Evolutionary conservation across 495 filamentous ascomycete genomes (phyloP), one percentile per base, ranked within the genome.

Genomic region (Xylaria flabelliformis): DNA sequence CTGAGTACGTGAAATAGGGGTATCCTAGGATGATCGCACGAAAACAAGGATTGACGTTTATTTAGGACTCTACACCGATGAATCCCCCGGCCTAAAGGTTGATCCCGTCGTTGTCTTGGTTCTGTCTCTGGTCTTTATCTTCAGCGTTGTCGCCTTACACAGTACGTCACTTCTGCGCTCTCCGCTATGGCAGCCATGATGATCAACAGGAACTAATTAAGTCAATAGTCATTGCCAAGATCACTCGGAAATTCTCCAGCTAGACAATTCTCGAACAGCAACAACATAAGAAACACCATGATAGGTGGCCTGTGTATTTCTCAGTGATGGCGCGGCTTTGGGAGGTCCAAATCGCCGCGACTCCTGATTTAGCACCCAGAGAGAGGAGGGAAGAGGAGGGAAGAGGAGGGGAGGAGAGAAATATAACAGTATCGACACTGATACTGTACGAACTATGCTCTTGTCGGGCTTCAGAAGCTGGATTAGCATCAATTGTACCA

Each of bases 81-180:
- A 99, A 87, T 94, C 91, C 73, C 95, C 97, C 70, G 96, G 96
- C 72, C 84, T 99, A 74, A 95, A 97, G 82, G 96, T 99, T 70
- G 96, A 99, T 80, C 96, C 96, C 24, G 95, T 99, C 48, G 94
- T 99, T 64, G 96, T 99, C 58, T 86, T 99, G 78, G 95, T 97
- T 72, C 88, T 99, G 74, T 94, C 91, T 73, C 87, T 99, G 73
- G 96, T 95, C 55, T 99, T 99, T 84, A 99, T 99, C 82, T 97
- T 98, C 85, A 96, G 93, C 76, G 96, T 99, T 80, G 96, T 99
- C 77, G 94, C 94, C 76, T 86, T 99, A 81, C 96, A 99, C 83
- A 92, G 96, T 99, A 90, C 73, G 93, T 88, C 50, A 46, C 44
- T 15, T 41, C 17, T 34, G 10, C n/a, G 2, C 19, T 29, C 8